Percentiles rank a stretch among this genome's conserved stretches.
Evolutionary conservation across 2,329 filamentous ascomycete species (phyloP).

Genomic region (Aspergillus versicolor): DNA sequence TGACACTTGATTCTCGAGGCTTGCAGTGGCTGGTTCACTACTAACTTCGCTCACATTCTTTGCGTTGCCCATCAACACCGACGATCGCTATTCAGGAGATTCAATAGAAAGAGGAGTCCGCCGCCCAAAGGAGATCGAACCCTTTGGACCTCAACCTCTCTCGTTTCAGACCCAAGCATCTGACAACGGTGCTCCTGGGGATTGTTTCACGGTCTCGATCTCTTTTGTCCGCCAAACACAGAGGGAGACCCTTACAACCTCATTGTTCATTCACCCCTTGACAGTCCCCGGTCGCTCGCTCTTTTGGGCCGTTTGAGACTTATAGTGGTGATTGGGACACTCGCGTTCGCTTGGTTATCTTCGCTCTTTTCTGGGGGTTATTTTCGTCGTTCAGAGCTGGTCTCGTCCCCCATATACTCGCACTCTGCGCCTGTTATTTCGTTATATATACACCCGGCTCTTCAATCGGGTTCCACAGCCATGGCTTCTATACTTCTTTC

Average conservation of each 20-base stretch:
- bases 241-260: slow-evolving; percentile 2
- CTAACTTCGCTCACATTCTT: slow-evolving; percentile 13
- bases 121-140: neutral
- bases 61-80: slow-evolving; percentile 14
- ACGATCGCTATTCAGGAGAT: slow-evolving; percentile 6
- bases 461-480: slow-evolving; percentile 2
- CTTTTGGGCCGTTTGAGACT: neutral
- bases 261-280: slow-evolving; percentile 11
- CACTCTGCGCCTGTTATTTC: neutral
- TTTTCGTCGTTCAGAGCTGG: slow-evolving; percentile 27
- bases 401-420: slow-evolving; percentile 23
- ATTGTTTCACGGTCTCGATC: neutral
- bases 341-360: neutral
- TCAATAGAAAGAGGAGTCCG: neutral
- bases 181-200: neutral
- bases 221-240: neutral
- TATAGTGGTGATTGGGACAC: neutral
- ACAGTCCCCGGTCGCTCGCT: neutral
- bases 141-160: neutral
- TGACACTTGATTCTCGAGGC: slow-evolving; percentile 2
- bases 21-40: slow-evolving; percentile 13
- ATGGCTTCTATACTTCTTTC: slow-evolving; percentile 25
- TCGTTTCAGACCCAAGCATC: neutral
- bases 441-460: slow-evolving; percentile 1
- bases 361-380: slow-evolving; percentile 4